A percentile compares a stretch with the other conserved stretches of the same genome.
Evolutionary conservation across 2,329 filamentous ascomycete genomes (phyloP).

Genomic region (Sporothrix curviconia): DNA sequence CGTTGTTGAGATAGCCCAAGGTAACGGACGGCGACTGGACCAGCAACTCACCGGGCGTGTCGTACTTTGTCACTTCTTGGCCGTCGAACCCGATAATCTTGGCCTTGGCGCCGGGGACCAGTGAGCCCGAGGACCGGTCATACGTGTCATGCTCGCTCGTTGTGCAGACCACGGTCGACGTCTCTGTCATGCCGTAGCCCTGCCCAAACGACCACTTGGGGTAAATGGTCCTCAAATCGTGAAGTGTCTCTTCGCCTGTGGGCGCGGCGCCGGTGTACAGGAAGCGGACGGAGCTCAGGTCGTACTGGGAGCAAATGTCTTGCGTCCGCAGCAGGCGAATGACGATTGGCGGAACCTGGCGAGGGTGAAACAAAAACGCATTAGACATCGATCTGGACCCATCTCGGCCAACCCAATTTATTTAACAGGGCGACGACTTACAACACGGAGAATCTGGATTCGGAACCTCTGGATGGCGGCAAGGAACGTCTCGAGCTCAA

Average conservation of each 20-base stretch:
- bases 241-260: slow-evolving; percentile 64
- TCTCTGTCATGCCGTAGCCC: slow-evolving; percentile 77
- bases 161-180: slow-evolving; percentile 60
- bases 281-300: slow-evolving; percentile 59
- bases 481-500: slow-evolving; percentile 60
- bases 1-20: slow-evolving; percentile 81
- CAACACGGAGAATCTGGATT: slow-evolving; percentile 59
- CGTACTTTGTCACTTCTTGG: slow-evolving; percentile 55
- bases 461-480: slow-evolving; percentile 59
- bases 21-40: slow-evolving; percentile 71
- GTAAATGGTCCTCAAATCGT: slow-evolving; percentile 54
- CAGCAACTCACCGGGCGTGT: slow-evolving; percentile 73
- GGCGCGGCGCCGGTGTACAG: slow-evolving; percentile 75
- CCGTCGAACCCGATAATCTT: slow-evolving; percentile 64
- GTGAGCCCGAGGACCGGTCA: slow-evolving; percentile 64
- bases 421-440: slow-evolving; percentile 32
- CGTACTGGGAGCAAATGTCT: slow-evolving; percentile 56
- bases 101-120: slow-evolving; percentile 58
- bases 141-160: slow-evolving; percentile 57
- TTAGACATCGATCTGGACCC: too few relatives aligned
- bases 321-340: slow-evolving; percentile 66
- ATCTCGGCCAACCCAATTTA: too few relatives aligned
- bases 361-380: not conserved
- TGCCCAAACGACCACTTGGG: slow-evolving; percentile 60
- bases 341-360: slow-evolving; percentile 71